These are phyloP conservation scores for Yueomyces sp. DNA, from an alignment of 1,139 yeast genomes.

Conservation along the genomic window DNA sequence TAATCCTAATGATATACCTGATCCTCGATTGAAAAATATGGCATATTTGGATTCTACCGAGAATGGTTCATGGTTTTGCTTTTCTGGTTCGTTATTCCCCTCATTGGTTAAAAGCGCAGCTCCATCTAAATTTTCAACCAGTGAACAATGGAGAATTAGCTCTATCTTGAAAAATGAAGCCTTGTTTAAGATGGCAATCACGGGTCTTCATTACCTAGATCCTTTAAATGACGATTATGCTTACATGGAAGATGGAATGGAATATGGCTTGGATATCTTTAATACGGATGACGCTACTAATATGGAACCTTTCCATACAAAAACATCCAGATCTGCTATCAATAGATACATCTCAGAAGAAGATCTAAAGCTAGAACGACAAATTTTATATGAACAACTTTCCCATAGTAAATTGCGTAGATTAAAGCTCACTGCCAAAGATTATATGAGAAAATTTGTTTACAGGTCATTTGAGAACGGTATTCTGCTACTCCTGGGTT, in stretches of 20 bases:
- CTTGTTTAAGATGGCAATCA: constrained; percentile 26
- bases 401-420: constrained; percentile 4
- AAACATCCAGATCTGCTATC: constrained; percentile 4
- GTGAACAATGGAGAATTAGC: constrained; percentile 30
- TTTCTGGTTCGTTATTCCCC: constrained; percentile 68
- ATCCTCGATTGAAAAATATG: constrained; percentile 20
- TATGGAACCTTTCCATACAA: background rate
- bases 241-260: constrained; percentile 1
- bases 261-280: background rate
- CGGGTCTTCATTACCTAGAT: constrained; percentile 36
- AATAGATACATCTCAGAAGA: constrained; percentile 16
- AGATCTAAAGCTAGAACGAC: constrained; percentile 11
- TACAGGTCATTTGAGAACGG: constrained; percentile 40
- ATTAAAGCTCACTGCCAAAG: constrained; percentile 5
- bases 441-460: constrained; percentile 24
- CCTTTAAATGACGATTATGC: constrained; percentile 1
- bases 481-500: constrained; percentile 30
- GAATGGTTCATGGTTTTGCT: constrained; percentile 73
- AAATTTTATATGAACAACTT: constrained; percentile 7
- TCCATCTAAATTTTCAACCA: constrained; percentile 41
- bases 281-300: background rate
- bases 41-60: constrained; percentile 58
- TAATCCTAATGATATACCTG: constrained; percentile 18
- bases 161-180: constrained; percentile 25
- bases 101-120: constrained; percentile 75